These are phyloP conservation scores for Cutaneotrichosporon arboriforme DNA, from an alignment of 1,284 basidiomycete genomes.

Conservation along the genomic window DNA sequence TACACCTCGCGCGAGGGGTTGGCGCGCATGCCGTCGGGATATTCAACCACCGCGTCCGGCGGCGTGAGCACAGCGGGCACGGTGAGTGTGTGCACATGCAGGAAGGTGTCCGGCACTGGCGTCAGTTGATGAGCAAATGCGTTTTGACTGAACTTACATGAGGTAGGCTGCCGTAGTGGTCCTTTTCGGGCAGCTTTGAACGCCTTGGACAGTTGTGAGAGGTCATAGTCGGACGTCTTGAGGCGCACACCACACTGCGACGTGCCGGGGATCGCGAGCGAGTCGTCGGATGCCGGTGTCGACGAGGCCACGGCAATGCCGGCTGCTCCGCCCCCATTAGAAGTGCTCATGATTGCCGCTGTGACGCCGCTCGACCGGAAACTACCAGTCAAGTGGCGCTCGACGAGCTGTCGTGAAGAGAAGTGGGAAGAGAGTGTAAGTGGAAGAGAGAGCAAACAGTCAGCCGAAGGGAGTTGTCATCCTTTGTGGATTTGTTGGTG, in stretches of 20 bases:
- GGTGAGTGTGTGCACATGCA: slow-evolving; percentile 36
- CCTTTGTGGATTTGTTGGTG: too few species aligned
- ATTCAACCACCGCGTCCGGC: slow-evolving; percentile 2
- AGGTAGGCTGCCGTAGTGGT: not conserved
- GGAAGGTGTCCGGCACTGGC: not conserved
- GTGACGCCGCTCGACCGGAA: too few species aligned
- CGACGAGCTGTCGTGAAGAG: too few species aligned
- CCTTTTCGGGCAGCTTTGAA: not conserved
- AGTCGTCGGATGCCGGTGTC: too few species aligned
- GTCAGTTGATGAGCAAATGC: not conserved
- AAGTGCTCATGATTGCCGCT: too few species aligned
- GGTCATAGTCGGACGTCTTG: slow-evolving; percentile 9
- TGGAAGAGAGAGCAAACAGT: too few species aligned
- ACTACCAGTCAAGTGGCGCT: too few species aligned
- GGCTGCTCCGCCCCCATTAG: too few species aligned
- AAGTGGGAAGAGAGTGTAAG: too few species aligned
- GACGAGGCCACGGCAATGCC: too few species aligned
- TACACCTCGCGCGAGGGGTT: slow-evolving; percentile 6
- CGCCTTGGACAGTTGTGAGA: slow-evolving; percentile 5
- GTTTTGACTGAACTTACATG: slow-evolving; percentile 1
- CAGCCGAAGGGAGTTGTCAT: too few species aligned
- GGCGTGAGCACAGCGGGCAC: slow-evolving; percentile 23
- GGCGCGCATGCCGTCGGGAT: slow-evolving; percentile 4
- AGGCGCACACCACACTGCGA: not conserved
- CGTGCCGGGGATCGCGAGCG: not conserved